Percentiles rank a stretch among this genome's conserved stretches.
These are phyloP conservation scores for sorghum (Sorghum bicolor) DNA, from an alignment of 176 grass and related monocot species.

Conservation along the genomic window DNA sequence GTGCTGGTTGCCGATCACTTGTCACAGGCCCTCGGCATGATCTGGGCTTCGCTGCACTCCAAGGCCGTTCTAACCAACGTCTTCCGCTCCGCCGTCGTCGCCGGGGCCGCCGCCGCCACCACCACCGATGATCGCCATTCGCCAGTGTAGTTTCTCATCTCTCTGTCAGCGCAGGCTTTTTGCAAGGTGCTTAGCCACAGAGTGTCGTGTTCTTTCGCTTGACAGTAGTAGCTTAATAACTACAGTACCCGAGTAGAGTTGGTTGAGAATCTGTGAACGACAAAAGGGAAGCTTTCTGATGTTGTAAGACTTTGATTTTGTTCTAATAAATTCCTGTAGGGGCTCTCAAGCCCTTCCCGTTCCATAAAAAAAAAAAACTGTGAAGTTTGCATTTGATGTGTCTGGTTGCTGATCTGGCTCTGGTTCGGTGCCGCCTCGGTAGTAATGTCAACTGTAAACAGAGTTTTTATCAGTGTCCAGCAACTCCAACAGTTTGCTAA, in stretches of 20 bases:
- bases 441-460: too few relatives aligned
- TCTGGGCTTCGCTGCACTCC: conserved; percentile 29
- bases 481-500: too few relatives aligned
- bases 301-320: too few relatives aligned
- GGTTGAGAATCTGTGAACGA: neutral
- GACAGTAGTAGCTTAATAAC: neutral
- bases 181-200: too few relatives aligned
- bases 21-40: neutral
- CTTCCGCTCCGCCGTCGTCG: conserved; percentile 10
- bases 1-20: neutral
- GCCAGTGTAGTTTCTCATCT: neutral
- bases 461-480: too few relatives aligned
- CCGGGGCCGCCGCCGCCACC: neutral
- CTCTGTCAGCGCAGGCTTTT: too few relatives aligned
- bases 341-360: too few relatives aligned
- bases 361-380: too few relatives aligned
- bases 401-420: neutral
- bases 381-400: neutral
- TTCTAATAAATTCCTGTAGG: too few relatives aligned
- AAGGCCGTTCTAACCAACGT: conserved; percentile 40
- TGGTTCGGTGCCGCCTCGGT: too few relatives aligned
- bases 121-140: neutral
- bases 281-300: too few relatives aligned
- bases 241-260: neutral
- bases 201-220: too few relatives aligned